Conservation (phyloP, 148 eudicot species). For the Chenopodium berlandieri region DNA sequence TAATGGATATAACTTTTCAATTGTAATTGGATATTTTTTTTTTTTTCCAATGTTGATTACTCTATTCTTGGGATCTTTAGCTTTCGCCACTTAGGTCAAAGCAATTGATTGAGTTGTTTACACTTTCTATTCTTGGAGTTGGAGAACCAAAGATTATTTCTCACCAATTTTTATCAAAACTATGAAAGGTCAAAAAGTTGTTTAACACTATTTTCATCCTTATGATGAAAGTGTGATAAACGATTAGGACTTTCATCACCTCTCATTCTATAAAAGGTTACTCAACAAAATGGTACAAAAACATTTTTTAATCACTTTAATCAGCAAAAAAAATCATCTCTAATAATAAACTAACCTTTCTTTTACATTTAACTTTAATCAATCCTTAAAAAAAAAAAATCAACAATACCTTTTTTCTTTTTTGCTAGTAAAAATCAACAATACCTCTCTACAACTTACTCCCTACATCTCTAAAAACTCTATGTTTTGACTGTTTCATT, state of each 20-base stretch:
- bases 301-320: too few species aligned
- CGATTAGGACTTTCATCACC: neutral
- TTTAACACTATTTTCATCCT: neutral
- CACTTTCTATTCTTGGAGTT: neutral
- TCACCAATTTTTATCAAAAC: neutral
- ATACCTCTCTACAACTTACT: too few species aligned
- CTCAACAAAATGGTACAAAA: too few species aligned
- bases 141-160: neutral
- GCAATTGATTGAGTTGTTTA: neutral
- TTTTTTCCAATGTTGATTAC: neutral
- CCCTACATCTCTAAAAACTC: too few species aligned
- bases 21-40: neutral
- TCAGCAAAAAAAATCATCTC: too few species aligned
- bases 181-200: neutral
- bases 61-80: neutral
- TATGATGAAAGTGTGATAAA: neutral
- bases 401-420: too few species aligned
- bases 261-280: too few species aligned
- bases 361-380: too few species aligned
- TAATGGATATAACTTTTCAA: neutral
- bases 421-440: too few species aligned
- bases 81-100: slow-evolving; percentile 13
- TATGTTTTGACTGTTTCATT: too few species aligned
- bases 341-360: too few species aligned
- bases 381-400: too few species aligned